Evolutionary conservation across 768 basidiomycete genomes (phyloP).

Genomic region (Tylopilus cervinicoccineus): DNA sequence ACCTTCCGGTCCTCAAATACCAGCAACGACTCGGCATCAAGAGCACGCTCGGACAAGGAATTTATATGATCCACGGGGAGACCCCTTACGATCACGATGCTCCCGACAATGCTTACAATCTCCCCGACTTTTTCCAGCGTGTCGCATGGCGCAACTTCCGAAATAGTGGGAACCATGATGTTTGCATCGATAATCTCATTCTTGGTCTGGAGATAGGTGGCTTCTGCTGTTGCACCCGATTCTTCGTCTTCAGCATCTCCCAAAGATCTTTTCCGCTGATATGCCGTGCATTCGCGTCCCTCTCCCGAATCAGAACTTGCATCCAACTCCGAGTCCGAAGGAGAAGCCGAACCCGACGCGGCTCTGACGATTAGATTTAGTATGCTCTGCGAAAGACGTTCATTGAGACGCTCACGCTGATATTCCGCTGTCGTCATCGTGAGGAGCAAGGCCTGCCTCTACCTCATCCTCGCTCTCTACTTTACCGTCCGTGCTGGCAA

Average conservation of each 20-base stretch:
- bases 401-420: constrained; percentile 18
- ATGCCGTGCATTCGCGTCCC: constrained; percentile 5
- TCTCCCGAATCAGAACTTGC: constrained; percentile 20
- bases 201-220: constrained; percentile 58
- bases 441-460: constrained; percentile 52
- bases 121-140: constrained; percentile 73
- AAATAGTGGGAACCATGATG: constrained; percentile 58
- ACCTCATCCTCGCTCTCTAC: constrained; percentile 70
- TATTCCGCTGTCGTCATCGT: constrained; percentile 36
- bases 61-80: constrained; percentile 39
- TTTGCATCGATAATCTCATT: constrained; percentile 63
- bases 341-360: constrained; percentile 34
- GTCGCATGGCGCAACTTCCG: constrained; percentile 62
- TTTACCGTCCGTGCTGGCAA: constrained; percentile 50
- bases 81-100: constrained; percentile 72
- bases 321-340: constrained; percentile 32
- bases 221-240: constrained; percentile 33
- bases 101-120: constrained; percentile 69
- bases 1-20: constrained; percentile 88
- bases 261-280: constrained; percentile 7
- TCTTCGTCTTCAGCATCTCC: constrained; percentile 52
- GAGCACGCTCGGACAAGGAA: constrained; percentile 54
- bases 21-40: constrained; percentile 88
- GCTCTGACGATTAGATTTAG: constrained; percentile 25
- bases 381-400: constrained; percentile 3